Evolutionary conservation across 495 filamentous ascomycete genomes (phyloP).

Genomic region (Aspergillus carlsbadensis): DNA sequence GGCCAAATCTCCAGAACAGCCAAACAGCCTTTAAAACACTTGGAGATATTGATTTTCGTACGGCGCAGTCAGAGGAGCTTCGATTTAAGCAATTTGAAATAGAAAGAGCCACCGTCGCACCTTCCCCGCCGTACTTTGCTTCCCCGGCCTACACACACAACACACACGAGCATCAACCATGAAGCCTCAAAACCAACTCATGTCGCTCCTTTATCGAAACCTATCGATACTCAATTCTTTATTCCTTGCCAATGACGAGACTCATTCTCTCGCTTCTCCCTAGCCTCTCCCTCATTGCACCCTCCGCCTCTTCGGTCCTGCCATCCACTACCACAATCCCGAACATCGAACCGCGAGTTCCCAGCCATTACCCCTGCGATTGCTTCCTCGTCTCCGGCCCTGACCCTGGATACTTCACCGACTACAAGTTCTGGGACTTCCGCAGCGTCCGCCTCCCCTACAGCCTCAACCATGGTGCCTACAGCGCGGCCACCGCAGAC

Average conservation of each 20-base stretch:
- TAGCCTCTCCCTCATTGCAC: constrained; percentile 8
- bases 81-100: not conserved
- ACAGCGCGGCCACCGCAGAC: constrained; percentile 5
- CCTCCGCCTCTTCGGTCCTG: not conserved
- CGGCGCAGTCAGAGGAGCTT: too few species aligned
- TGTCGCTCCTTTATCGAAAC: not conserved
- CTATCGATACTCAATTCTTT: not conserved
- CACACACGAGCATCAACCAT: not conserved
- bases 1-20: constrained; percentile 9
- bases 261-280: constrained; percentile 1
- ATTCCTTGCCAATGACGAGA: constrained; percentile 8
- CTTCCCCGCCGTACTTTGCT: not conserved
- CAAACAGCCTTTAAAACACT: not conserved
- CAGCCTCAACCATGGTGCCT: constrained; percentile 11
- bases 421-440: constrained; percentile 70
- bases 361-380: constrained; percentile 27
- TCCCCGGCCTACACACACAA: not conserved
- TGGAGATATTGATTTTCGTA: too few species aligned
- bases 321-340: not conserved
- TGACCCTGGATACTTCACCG: constrained; percentile 54
- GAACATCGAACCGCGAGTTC: not conserved
- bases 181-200: not conserved
- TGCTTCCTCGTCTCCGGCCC: constrained; percentile 41
- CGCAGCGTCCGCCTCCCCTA: constrained; percentile 38
- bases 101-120: not conserved